phyloP scores from a whole-genome alignment of 2,329 filamentous ascomycete species.

The Huntiella decipiens region DNA sequence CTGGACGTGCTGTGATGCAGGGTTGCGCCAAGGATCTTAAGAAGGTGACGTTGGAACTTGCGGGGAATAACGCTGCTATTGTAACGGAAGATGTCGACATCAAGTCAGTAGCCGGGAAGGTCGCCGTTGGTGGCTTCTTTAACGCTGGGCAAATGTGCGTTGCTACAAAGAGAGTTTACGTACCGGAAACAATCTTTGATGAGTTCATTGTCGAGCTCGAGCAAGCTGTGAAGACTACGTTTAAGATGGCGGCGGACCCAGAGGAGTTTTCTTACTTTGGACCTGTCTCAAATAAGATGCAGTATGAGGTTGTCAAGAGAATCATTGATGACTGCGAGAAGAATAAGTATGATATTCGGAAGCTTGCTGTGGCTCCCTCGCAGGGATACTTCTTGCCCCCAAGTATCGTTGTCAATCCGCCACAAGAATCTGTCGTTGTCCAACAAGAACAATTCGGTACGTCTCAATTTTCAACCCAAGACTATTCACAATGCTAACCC shows the following conservation, averaged over 20 bases:
- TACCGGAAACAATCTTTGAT: slow-evolving; percentile 41
- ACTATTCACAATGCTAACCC: not conserved
- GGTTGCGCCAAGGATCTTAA: slow-evolving; percentile 38
- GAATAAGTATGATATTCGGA: slow-evolving; percentile 35
- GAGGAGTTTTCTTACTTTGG: slow-evolving; percentile 25
- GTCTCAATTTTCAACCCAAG: not conserved
- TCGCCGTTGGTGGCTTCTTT: slow-evolving; percentile 33
- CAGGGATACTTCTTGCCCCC: slow-evolving; percentile 38
- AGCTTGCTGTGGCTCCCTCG: slow-evolving; percentile 21
- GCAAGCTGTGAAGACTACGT: slow-evolving; percentile 11
- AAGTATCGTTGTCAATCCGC: slow-evolving; percentile 41
- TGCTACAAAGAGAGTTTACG: slow-evolving; percentile 37
- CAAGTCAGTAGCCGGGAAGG: slow-evolving; percentile 16
- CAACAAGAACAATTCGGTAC: slow-evolving; percentile 30
- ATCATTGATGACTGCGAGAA: slow-evolving; percentile 33
- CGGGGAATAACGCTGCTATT: slow-evolving; percentile 43
- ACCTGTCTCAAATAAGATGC: slow-evolving; percentile 45
- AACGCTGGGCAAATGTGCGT: slow-evolving; percentile 29
- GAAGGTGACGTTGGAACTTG: slow-evolving; percentile 40
- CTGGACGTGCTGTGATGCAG: slow-evolving; percentile 41
- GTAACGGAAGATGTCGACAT: slow-evolving; percentile 38
- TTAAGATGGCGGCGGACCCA: slow-evolving; percentile 21
- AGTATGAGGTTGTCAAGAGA: slow-evolving; percentile 33
- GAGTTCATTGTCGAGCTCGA: slow-evolving; percentile 27
- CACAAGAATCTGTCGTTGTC: slow-evolving; percentile 35